Evolutionary conservation across 1,139 yeast genomes (phyloP).

Genomic region (Geotrichum fermentans): DNA sequence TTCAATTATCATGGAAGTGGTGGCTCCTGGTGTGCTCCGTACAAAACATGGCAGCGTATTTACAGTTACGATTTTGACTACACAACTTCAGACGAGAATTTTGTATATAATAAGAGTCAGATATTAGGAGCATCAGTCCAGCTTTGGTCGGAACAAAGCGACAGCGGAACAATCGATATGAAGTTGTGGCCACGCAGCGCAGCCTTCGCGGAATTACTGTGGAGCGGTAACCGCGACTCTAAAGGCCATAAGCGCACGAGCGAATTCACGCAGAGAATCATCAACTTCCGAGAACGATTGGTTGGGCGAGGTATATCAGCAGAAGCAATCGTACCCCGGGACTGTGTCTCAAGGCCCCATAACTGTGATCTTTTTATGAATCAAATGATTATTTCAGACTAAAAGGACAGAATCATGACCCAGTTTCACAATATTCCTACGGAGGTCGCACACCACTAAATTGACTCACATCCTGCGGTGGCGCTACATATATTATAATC

Average conservation of each 20-base stretch:
- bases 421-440: too few relatives aligned
- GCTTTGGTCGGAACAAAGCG: constrained; percentile 47
- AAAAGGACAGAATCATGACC: too few relatives aligned
- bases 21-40: constrained; percentile 51
- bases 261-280: constrained; percentile 42
- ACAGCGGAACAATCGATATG: constrained; percentile 40
- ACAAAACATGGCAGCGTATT: constrained; percentile 49
- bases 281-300: constrained; percentile 45
- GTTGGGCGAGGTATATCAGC: constrained; percentile 42
- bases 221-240: constrained; percentile 45
- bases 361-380: constrained; percentile 38
- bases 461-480: too few relatives aligned
- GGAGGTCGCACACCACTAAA: too few relatives aligned
- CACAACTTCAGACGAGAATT: constrained; percentile 27
- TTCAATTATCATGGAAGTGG: constrained; percentile 40
- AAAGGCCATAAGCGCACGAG: constrained; percentile 38
- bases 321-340: constrained; percentile 43
- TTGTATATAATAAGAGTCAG: constrained; percentile 24
- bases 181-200: constrained; percentile 49
- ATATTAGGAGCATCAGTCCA: constrained; percentile 47
- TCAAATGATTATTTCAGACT: not conserved
- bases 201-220: constrained; percentile 45
- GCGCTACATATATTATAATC: too few relatives aligned
- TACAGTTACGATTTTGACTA: constrained; percentile 43
- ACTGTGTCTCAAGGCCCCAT: constrained; percentile 43